Conservation (phyloP, 1,284 basidiomycete species). For the Cerrena zonata region DNA sequence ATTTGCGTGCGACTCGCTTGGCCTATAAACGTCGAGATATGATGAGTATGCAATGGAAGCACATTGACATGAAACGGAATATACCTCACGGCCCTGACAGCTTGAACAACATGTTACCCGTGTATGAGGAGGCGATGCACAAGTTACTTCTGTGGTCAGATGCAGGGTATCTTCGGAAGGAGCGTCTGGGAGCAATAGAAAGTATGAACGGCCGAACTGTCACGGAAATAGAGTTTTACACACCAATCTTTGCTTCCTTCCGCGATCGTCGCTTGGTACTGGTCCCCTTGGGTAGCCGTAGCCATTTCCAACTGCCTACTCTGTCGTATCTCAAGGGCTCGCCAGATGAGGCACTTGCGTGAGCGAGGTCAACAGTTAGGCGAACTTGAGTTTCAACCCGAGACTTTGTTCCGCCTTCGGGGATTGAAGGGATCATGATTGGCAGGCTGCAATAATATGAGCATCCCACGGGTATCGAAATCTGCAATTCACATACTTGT, state of each 20-base stretch:
- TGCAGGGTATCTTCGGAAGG: constrained; percentile 66
- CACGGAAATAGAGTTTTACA: constrained; percentile 16
- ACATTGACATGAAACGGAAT: constrained; percentile 19
- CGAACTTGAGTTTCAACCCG: constrained; percentile 91
- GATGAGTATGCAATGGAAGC: neutral
- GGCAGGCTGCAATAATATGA: constrained; percentile 46
- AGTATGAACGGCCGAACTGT: constrained; percentile 14
- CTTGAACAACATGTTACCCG: constrained; percentile 78
- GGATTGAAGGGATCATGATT: constrained; percentile 79
- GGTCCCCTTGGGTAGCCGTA: constrained; percentile 71
- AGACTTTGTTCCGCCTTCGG: constrained; percentile 82
- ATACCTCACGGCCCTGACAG: constrained; percentile 79
- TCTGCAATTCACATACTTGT: constrained; percentile 47
- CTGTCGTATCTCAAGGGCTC: constrained; percentile 63
- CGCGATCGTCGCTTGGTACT: constrained; percentile 77
- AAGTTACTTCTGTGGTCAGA: constrained; percentile 63
- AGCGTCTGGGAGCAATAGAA: constrained; percentile 52
- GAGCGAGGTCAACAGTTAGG: constrained; percentile 71
- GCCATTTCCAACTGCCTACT: constrained; percentile 79
- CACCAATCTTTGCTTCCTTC: constrained; percentile 82
- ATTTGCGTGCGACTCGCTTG: constrained; percentile 81
- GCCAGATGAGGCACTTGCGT: constrained; percentile 51
- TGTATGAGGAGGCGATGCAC: constrained; percentile 72
- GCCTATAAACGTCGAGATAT: constrained; percentile 42
- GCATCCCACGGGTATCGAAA: constrained; percentile 8